A percentile compares a stretch with the other conserved stretches of the same genome.
Conservation (phyloP, 371 early-diverging fungal genomes). For the Rhizopus stolonifer region DNA sequence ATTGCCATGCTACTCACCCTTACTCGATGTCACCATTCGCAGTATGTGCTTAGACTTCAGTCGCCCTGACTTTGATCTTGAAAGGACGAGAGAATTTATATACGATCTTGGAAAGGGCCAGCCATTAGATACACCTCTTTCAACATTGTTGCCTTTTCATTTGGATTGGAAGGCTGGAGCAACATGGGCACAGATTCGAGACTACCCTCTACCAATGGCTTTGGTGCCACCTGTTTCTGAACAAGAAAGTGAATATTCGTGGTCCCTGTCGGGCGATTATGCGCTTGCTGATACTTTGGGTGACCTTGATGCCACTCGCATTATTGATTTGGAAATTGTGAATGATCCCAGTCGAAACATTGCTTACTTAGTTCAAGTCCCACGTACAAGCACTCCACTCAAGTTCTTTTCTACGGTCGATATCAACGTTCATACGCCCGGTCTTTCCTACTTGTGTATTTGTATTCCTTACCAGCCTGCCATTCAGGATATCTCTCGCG, state of each 20-base stretch:
- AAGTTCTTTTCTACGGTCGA: conserved; percentile 62
- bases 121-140: conserved; percentile 52
- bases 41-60: conserved; percentile 33
- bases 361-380: conserved; percentile 38
- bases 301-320: conserved; percentile 32
- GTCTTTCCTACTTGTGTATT: conserved; percentile 51
- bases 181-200: conserved; percentile 54
- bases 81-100: conserved; percentile 55
- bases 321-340: conserved; percentile 21
- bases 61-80: conserved; percentile 48
- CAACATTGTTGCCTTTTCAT: conserved; percentile 58
- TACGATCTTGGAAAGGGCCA: conserved; percentile 60
- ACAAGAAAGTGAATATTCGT: conserved; percentile 9
- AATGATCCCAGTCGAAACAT: conserved; percentile 5
- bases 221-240: conserved; percentile 43
- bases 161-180: conserved; percentile 44
- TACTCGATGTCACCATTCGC: conserved; percentile 43
- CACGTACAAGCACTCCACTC: conserved; percentile 58
- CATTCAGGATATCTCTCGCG: conserved; percentile 62
- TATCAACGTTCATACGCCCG: conserved; percentile 45
- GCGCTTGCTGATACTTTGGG: conserved; percentile 46
- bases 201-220: conserved; percentile 58
- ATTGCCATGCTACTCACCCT: conserved; percentile 38
- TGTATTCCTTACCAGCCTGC: conserved; percentile 65
- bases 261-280: conserved; percentile 47